These are phyloP conservation scores for Candida glaebosa DNA, from an alignment of 805 yeast genomes.

Conservation along the genomic window DNA sequence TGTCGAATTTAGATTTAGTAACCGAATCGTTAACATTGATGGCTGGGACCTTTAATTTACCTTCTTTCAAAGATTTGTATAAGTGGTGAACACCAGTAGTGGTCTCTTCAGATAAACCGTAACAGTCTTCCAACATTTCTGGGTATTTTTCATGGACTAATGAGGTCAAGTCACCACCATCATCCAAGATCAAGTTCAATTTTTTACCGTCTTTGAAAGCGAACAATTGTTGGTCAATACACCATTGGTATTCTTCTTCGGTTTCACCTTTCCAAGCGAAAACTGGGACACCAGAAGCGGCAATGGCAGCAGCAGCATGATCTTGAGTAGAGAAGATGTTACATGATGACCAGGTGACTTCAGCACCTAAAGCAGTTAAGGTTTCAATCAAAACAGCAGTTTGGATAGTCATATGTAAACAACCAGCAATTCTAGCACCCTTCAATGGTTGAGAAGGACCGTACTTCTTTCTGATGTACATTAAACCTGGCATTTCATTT, in stretches of 20 bases:
- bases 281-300: slow-evolving; percentile 98
- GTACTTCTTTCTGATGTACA: slow-evolving; percentile 93
- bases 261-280: slow-evolving; percentile 99
- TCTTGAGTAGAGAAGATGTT: slow-evolving; percentile 99
- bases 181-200: slow-evolving; percentile 96
- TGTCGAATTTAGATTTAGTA: slow-evolving; percentile 98
- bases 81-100: slow-evolving; percentile 99
- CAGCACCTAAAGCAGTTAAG: slow-evolving; percentile 95
- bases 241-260: slow-evolving; percentile 99
- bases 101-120: slow-evolving; percentile 97
- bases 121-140: slow-evolving; percentile 92
- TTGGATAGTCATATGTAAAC: slow-evolving; percentile 99
- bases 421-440: slow-evolving; percentile 99
- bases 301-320: slow-evolving; percentile 99
- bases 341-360: slow-evolving; percentile 99
- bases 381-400: slow-evolving; percentile 99
- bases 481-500: slow-evolving; percentile 99
- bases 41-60: slow-evolving; percentile 93
- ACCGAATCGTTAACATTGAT: slow-evolving; percentile 98
- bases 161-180: slow-evolving; percentile 98
- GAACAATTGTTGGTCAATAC: slow-evolving; percentile 98
- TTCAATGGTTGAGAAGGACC: slow-evolving; percentile 90
- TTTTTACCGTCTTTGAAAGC: slow-evolving; percentile 95
- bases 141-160: slow-evolving; percentile 97
- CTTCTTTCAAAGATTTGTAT: slow-evolving; percentile 91